Conservation (phyloP, 352 stramenopile genomes). For the Pythium rishiriense region DNA sequence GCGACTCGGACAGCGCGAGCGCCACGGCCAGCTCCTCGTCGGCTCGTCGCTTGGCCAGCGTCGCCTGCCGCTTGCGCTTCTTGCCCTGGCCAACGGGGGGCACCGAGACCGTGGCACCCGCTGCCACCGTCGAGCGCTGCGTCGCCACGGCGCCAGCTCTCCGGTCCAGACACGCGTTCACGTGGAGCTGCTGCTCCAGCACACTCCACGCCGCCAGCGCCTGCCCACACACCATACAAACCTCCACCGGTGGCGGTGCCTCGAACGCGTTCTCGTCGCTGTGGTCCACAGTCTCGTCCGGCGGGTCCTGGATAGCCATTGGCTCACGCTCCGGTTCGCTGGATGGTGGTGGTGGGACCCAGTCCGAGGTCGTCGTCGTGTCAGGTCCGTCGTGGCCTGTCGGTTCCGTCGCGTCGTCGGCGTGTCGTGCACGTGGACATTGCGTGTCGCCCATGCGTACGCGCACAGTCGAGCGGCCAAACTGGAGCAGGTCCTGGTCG, state of each 20-base stretch:
- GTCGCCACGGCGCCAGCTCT: conserved; percentile 15
- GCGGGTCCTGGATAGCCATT: not conserved
- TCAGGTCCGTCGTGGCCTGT: not conserved
- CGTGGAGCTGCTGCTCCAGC: conserved; percentile 36
- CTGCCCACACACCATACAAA: conserved; percentile 39
- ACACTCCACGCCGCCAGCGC: conserved; percentile 38
- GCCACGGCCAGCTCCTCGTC: conserved; percentile 46
- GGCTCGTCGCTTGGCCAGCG: conserved; percentile 13
- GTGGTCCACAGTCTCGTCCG: not conserved
- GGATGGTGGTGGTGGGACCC: not conserved
- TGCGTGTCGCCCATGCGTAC: conserved; percentile 15
- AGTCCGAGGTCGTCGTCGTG: not conserved
- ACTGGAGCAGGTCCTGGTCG: conserved; percentile 42
- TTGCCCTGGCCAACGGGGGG: not conserved
- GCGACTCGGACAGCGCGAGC: conserved; percentile 38
- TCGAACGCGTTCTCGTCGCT: conserved; percentile 21
- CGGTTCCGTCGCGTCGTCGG: no score
- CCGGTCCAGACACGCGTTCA: conserved; percentile 41
- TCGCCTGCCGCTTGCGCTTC: conserved; percentile 26
- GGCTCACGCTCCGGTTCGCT: conserved; percentile 4
- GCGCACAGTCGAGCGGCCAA: conserved; percentile 32
- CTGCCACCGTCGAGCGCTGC: not conserved
- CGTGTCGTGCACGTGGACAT: not conserved
- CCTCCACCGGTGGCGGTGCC: conserved; percentile 14
- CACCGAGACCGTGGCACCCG: not conserved